A percentile compares a stretch with the other conserved stretches of the same genome.
These are phyloP conservation scores for Marchantia paleacea DNA, from an alignment of 225 moss, liverwort and hornwort species.

Conservation along the genomic window DNA sequence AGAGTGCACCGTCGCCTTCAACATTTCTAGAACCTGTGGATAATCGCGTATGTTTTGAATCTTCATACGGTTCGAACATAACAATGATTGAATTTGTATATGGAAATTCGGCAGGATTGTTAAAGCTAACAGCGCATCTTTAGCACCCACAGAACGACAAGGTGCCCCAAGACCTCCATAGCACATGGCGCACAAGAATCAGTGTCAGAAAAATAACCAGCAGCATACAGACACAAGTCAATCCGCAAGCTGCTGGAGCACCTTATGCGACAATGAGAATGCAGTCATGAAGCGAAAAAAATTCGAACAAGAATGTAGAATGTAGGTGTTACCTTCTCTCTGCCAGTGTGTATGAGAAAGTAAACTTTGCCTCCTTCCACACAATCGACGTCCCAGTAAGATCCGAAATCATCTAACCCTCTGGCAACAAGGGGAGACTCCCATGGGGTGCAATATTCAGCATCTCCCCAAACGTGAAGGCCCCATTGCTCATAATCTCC, in stretches of 20 bases:
- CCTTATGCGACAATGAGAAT: not conserved
- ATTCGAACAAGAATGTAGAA: not conserved
- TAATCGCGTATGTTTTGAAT: no score
- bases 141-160: not conserved
- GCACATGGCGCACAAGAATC: not conserved
- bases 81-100: not conserved
- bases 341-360: slow-evolving; percentile 56
- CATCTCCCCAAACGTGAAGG: slow-evolving; percentile 75
- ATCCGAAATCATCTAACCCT: slow-evolving; percentile 72
- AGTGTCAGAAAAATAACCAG: not conserved
- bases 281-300: not conserved
- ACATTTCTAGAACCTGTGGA: no score
- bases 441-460: slow-evolving; percentile 55
- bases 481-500: slow-evolving; percentile 75
- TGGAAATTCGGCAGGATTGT: not conserved
- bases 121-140: not conserved
- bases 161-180: not conserved
- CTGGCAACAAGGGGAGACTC: slow-evolving; percentile 49
- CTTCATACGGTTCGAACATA: no score
- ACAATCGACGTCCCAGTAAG: slow-evolving; percentile 71
- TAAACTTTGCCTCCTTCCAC: slow-evolving; percentile 46
- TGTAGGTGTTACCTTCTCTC: slow-evolving; percentile 24
- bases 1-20: no score
- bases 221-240: not conserved
- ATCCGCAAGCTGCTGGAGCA: not conserved